Base-by-base conservation (phyloP, 2,329 filamentous ascomycete genomes). In the Colletotrichum lini region DNA sequence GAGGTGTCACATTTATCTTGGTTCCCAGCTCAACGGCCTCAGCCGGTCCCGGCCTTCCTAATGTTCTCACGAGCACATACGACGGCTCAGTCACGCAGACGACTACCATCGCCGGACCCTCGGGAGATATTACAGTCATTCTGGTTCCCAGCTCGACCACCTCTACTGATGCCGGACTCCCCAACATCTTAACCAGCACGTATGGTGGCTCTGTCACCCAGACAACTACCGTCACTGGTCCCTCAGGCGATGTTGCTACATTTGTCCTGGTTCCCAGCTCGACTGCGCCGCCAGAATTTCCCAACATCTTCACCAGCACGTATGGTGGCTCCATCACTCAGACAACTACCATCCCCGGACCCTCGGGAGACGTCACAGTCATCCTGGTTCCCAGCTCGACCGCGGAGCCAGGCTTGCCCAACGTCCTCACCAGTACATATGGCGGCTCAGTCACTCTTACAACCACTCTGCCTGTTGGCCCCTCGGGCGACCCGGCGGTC, bases 291-390 rank as follows among this genome's bases (percentile, higher is more conserved):
- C 38, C 56, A 8, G 60, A 38, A 12, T 35, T 64, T 1, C 49
- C 60, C 13, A 54, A 53, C 38, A 21, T 64, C 16, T 18, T 53
- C 13, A 67, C 56, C 9, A 61, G 56, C 26, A 67, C 64, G 0
- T 67, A 67, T 18, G 56, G 49, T 15, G 56, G 64, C 23, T 67
- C 64, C 5, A 15, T 67, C 4, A 60, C 56, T 7, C 49, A 45
- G n/a, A 67, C 64, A 2, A 53, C 64, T 3, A 61, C 56, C 3
- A 30, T 67, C 21, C 13, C 26, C 5, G 61, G 61, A 9, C 23
- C 61, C 9, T 52, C 50, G 4, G 61, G 61, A 23, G 50, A 47
- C 6, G 23, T 52, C 44, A 45, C 44, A 9, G 44, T 45, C 3
- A n/a, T 45, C n/a, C n/a, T 45, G 44, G 44, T 45, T 8, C 44